Conservation (phyloP, 306 rosid species). For the Vigna trinervia region DNA sequence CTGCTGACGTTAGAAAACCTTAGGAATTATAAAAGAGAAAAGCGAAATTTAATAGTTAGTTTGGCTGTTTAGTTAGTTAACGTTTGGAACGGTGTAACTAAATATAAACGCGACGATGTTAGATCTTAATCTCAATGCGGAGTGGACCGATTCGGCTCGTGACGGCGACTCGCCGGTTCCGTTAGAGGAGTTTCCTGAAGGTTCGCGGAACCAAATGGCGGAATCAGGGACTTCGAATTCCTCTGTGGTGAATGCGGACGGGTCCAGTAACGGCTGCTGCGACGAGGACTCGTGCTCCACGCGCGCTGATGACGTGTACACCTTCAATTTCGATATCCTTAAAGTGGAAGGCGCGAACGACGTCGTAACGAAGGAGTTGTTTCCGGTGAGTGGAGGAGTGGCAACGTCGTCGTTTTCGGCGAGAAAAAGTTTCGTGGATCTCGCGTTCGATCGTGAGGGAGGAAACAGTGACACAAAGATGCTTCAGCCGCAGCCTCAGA, state of each 20-base stretch:
- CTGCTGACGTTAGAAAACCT: neutral
- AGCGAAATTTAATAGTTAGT: slow-evolving; percentile 1
- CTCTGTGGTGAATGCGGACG: slow-evolving; percentile 93
- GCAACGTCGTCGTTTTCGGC: slow-evolving; percentile 53
- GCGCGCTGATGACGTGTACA: slow-evolving; percentile 71
- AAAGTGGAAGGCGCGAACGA: slow-evolving; percentile 58
- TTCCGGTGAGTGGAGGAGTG: slow-evolving; percentile 56
- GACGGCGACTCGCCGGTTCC: slow-evolving; percentile 49
- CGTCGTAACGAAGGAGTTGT: slow-evolving; percentile 72
- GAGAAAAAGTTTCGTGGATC: slow-evolving; percentile 64
- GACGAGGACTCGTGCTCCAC: slow-evolving; percentile 89
- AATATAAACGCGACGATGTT: slow-evolving; percentile 53
- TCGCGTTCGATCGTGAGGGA: slow-evolving; percentile 56
- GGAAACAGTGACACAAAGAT: slow-evolving; percentile 54
- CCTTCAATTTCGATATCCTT: slow-evolving; percentile 77
- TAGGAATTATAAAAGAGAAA: neutral
- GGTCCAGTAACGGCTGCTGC: slow-evolving; percentile 67
- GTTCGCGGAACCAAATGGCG: slow-evolving; percentile 75
- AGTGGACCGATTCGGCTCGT: slow-evolving; percentile 61
- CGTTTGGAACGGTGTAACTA: neutral
- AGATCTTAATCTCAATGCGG: slow-evolving; percentile 89
- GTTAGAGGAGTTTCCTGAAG: slow-evolving; percentile 55
- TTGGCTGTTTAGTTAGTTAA: slow-evolving; percentile 40
- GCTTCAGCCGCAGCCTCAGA: slow-evolving; percentile 46
- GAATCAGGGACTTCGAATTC: slow-evolving; percentile 97